Conservation (phyloP, 2,329 filamentous ascomycete species). For the Apiospora kogelbergensis region DNA sequence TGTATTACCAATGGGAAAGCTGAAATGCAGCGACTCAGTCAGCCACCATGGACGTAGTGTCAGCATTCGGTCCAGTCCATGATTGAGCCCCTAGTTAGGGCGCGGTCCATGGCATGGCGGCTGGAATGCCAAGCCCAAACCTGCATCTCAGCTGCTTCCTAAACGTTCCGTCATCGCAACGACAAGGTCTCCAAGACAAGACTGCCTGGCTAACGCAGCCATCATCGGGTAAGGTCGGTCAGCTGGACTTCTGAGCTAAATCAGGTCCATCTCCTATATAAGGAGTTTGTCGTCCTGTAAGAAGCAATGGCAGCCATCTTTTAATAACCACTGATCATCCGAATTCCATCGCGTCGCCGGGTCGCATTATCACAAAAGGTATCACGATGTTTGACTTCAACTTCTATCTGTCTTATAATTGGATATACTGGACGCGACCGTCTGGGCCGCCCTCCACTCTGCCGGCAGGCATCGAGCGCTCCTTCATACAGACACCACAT, state of each 20-base stretch:
- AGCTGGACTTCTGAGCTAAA: neutral
- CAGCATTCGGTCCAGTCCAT: neutral
- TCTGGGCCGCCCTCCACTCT: slow-evolving; percentile 26
- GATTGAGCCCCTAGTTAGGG: neutral
- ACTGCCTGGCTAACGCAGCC: neutral
- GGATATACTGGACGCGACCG: slow-evolving; percentile 31
- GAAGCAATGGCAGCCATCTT: neutral
- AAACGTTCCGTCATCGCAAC: neutral
- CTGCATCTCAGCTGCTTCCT: neutral
- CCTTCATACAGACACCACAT: slow-evolving; percentile 42
- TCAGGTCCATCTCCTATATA: neutral
- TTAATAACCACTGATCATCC: neutral
- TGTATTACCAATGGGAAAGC: neutral
- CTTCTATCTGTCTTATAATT: slow-evolving; percentile 33
- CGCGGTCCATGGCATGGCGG: neutral
- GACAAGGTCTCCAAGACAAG: too few relatives aligned
- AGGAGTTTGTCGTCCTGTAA: neutral
- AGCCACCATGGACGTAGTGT: neutral
- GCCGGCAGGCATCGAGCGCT: slow-evolving; percentile 42
- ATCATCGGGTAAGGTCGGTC: neutral
- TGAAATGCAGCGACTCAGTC: neutral
- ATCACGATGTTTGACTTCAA: slow-evolving; percentile 8
- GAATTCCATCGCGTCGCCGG: neutral
- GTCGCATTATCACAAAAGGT: neutral
- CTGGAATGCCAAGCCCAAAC: neutral